phyloP scores from a whole-genome alignment of 1,139 yeast species.

The Williopsis jadinii region DNA sequence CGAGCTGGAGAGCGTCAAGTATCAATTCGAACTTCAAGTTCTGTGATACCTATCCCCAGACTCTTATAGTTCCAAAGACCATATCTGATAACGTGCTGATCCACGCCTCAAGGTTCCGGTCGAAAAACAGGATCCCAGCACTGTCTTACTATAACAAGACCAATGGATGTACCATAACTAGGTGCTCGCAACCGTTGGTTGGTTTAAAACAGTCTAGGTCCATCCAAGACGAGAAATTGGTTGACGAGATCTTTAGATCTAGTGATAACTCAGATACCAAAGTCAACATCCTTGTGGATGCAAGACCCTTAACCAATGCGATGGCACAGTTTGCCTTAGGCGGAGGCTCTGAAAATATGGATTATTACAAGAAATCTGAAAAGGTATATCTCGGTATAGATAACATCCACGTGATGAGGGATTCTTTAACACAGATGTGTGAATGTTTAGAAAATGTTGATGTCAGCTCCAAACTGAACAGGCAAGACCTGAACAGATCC shows the following conservation, averaged over 20 bases:
- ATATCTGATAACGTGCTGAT: constrained; percentile 77
- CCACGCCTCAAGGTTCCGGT: constrained; percentile 80
- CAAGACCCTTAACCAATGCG: constrained; percentile 90
- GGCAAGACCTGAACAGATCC: constrained; percentile 46
- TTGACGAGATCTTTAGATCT: constrained; percentile 59
- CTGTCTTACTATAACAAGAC: constrained; percentile 66
- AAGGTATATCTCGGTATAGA: constrained; percentile 87
- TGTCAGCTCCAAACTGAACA: constrained; percentile 17
- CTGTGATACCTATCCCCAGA: constrained; percentile 70
- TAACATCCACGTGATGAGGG: constrained; percentile 93
- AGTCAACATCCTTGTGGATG: constrained; percentile 76
- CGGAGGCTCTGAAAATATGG: constrained; percentile 94
- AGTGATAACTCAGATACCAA: constrained; percentile 24
- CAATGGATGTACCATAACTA: constrained; percentile 73
- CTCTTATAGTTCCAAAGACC: constrained; percentile 59
- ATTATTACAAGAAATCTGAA: constrained; percentile 55
- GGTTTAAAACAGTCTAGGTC: constrained; percentile 87
- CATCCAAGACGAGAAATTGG: constrained; percentile 81
- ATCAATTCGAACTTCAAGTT: constrained; percentile 61
- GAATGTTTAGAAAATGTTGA: constrained; percentile 47
- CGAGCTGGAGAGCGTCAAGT: constrained; percentile 61
- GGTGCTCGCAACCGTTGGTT: constrained; percentile 91
- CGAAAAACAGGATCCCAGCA: constrained; percentile 80
- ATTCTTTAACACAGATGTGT: constrained; percentile 60
- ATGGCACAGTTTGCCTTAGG: constrained; percentile 96